Base-by-base conservation (phyloP, 2,329 filamentous ascomycete genomes). In the Annulohypoxylon truncatum region DNA sequence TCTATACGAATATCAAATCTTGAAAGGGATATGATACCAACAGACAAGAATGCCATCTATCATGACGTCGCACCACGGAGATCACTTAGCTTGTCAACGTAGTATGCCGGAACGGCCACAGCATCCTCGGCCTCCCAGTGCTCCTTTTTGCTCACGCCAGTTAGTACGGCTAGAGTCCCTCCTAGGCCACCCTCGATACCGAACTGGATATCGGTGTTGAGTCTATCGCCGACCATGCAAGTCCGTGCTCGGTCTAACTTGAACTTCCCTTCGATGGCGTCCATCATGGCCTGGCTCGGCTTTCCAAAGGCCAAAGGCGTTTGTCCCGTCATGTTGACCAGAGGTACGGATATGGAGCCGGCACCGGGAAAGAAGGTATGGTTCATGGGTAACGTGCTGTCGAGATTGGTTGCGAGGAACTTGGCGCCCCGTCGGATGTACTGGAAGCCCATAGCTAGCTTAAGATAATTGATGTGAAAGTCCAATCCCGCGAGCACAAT, bases 281-380 rank as follows among this genome's bases (percentile, higher is more conserved):
- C 95, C 95, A 99, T 97, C 96, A 99, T 99, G 3, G 95, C 95
- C 82, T 97, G 94, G 77, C 93, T 97, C 2, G 96, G 96, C 82
- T 99, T 99, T 0, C 96, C 96, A 40, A 98, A 82, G 2, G 92
- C 89, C 29, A 93, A 80, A 0, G 96, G 95, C 73, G 91, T 84
- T 77, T 87, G 81, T 15, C 84, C 84, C 3, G 87, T 83, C 84
- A 93, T 93, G 77, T 91, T 91, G 57, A 90, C 84, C 64, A 99
- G 81, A 1, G 94, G 93, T 24, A 92, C 89, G 52, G 90, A 90
- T 69, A 93, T 90, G 1, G 92, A 91, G 0, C 96, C 96, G 0
- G 96, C 96, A 5, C 96, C 96, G 1, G 96, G 94, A 80, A 99
- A 98, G 70, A 99, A 87, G 42, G 90, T 87, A 64, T 92, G 89